Evolutionary conservation across 1,139 yeast species (phyloP).

Genomic region (Taphrina pruni): DNA sequence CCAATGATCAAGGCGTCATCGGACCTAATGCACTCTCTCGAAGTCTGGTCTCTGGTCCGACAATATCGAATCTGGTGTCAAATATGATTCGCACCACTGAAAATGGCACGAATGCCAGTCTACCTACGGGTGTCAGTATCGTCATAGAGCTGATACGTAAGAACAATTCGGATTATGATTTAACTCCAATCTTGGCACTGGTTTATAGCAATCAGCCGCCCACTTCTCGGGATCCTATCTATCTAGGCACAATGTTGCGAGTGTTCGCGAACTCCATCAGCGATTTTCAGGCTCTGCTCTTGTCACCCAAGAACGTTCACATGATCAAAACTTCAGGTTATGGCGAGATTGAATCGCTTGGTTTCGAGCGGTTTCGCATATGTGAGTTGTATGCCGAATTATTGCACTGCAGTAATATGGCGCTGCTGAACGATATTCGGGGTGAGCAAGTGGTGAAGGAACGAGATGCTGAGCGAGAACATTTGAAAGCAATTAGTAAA

Average conservation of each 20-base stretch:
- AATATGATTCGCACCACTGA: constrained; percentile 66
- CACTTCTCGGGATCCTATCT: constrained; percentile 90
- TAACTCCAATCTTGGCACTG: constrained; percentile 82
- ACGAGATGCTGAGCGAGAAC: constrained; percentile 71
- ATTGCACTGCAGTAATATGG: constrained; percentile 96
- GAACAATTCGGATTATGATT: constrained; percentile 93
- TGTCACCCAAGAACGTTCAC: constrained; percentile 50
- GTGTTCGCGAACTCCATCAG: constrained; percentile 79
- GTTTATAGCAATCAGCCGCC: constrained; percentile 94
- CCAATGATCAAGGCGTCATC: constrained; percentile 79
- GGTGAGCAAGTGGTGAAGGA: constrained; percentile 80
- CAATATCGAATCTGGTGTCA: constrained; percentile 68
- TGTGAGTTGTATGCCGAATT: constrained; percentile 95
- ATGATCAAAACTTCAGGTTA: constrained; percentile 68
- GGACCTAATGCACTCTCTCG: constrained; percentile 96
- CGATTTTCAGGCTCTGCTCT: constrained; percentile 66
- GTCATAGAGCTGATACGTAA: constrained; percentile 93
- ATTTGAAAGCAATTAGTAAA: constrained; percentile 16
- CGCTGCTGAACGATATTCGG: constrained; percentile 78
- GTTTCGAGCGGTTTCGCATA: constrained; percentile 91
- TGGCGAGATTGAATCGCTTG: constrained; percentile 82
- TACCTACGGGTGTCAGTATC: constrained; percentile 95
- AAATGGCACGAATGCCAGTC: constrained; percentile 46
- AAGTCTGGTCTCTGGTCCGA: constrained; percentile 78
- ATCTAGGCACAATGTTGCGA: constrained; percentile 82